A percentile compares a stretch with the other conserved stretches of the same genome.
Evolutionary conservation across 352 stramenopile species (phyloP).

Genomic region (Phytophthora sansomeana): DNA sequence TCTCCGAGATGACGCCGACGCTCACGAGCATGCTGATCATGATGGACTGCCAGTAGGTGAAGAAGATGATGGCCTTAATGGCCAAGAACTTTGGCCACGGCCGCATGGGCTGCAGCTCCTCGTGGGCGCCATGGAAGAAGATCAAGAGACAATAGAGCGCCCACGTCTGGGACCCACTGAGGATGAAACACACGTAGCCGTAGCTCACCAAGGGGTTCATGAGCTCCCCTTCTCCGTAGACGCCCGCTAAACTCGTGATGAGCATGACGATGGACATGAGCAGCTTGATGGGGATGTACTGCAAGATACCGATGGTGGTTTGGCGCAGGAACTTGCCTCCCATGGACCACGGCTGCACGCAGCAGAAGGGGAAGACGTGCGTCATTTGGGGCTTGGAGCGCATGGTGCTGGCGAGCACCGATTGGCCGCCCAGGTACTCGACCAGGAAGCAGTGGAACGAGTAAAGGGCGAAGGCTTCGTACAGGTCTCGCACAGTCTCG

Average conservation of each 20-base stretch:
- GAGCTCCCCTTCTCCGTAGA: slow-evolving; percentile 92
- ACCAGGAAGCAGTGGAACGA: slow-evolving; percentile 95
- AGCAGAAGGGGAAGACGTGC: slow-evolving; percentile 89
- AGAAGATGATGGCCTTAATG: slow-evolving; percentile 96
- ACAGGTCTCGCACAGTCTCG: slow-evolving; percentile 92
- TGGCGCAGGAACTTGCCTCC: slow-evolving; percentile 93
- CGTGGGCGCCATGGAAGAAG: slow-evolving; percentile 93
- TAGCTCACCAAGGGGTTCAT: slow-evolving; percentile 85
- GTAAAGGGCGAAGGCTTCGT: slow-evolving; percentile 95
- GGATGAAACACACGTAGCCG: slow-evolving; percentile 92
- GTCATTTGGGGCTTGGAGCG: slow-evolving; percentile 87
- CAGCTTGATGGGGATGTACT: slow-evolving; percentile 94
- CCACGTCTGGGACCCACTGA: slow-evolving; percentile 92
- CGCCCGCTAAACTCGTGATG: slow-evolving; percentile 80
- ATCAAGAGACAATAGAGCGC: slow-evolving; percentile 95
- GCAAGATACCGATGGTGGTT: slow-evolving; percentile 93
- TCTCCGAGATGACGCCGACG: slow-evolving; percentile 85
- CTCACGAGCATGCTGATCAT: slow-evolving; percentile 92
- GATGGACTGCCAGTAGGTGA: slow-evolving; percentile 95
- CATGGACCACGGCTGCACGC: slow-evolving; percentile 91
- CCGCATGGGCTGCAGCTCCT: slow-evolving; percentile 89
- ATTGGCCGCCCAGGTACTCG: slow-evolving; percentile 87
- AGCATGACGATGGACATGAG: slow-evolving; percentile 90
- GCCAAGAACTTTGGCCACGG: slow-evolving; percentile 94
- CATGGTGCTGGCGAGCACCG: slow-evolving; percentile 83